Base-by-base conservation (phyloP, 2,329 filamentous ascomycete genomes). In the Penicillium concentricum region DNA sequence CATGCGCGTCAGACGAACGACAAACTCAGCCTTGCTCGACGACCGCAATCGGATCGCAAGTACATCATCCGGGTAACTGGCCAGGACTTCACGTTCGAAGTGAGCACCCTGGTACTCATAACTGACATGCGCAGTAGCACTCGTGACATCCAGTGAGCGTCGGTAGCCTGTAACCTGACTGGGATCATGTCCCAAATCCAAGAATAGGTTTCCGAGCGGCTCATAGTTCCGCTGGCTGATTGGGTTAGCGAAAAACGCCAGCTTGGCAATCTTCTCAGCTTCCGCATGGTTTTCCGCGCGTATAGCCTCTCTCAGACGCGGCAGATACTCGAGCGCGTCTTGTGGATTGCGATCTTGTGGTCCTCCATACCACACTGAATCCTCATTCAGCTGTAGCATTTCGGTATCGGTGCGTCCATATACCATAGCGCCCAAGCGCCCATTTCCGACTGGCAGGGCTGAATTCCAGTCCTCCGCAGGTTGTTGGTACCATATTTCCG, bases 381-480 rank as follows among this genome's bases (percentile, higher is more conserved):
- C 77, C 59, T 81, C 79, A 48, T 81, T 82, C 28, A 82, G 66
- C 44, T 76, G 74, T 4, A 81, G 63, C 15, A 76, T 66, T 57
- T 82, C 79, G 4, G 70, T 77, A 30, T 68, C 63, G 5, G 76
- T 75, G 24, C 75, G 71, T 26, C 79, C 78, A 64, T 79, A 77
- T 10, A 81, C 66, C 78, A 81, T 80, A 15, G 69, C 73, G 5
- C 76, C 76, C 1, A 78, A 65, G 46, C 79, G 73, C 22, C 80
- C 80, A 62, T 82, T 82, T 10, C 80, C 79, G 47, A 82, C 69
- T 2, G 79, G 79, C 1, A 82, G 67, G 26, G 77, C 75, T 56
- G 76, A 68, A 49, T 73, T 67, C 74, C 75, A 78, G 55, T 68
- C 57, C 5, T 42, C 30, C 10, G 69, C 69, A 44, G 68, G 63